Percentiles rank a stretch among this genome's conserved stretches.
phyloP scores from a whole-genome alignment of 2,329 filamentous ascomycete species.

The Ceratocystis huliohia region DNA sequence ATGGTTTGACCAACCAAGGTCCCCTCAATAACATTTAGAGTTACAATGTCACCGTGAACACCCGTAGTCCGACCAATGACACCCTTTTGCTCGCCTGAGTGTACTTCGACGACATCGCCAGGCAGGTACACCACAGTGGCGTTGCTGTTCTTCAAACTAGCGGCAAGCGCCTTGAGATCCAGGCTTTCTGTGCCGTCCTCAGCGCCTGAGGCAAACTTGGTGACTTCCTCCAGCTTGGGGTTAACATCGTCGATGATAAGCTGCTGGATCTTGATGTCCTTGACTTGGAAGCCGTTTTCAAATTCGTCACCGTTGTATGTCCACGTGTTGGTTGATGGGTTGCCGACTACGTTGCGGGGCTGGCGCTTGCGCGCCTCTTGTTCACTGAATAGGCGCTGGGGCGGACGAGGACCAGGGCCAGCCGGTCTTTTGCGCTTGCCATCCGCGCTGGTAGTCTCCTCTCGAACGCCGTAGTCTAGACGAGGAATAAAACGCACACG shows the following conservation, averaged over 20 bases:
- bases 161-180: conserved; percentile 79
- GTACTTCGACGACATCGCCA: conserved; percentile 93
- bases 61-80: conserved; percentile 75
- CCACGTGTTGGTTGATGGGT: conserved; percentile 68
- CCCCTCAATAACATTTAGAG: conserved; percentile 71
- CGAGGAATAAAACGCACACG: conserved; percentile 79
- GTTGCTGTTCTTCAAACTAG: conserved; percentile 74
- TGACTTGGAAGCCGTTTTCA: conserved; percentile 82
- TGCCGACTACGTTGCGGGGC: conserved; percentile 48
- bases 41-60: conserved; percentile 85
- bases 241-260: conserved; percentile 82
- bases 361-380: conserved; percentile 82
- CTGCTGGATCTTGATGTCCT: conserved; percentile 81
- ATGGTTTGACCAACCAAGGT: conserved; percentile 71
- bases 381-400: conserved; percentile 85
- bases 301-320: conserved; percentile 82
- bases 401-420: conserved; percentile 55
- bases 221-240: conserved; percentile 86
- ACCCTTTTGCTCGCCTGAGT: conserved; percentile 86
- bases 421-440: conserved; percentile 69
- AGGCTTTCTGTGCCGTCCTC: conserved; percentile 91
- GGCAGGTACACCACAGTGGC: conserved; percentile 74
- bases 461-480: conserved; percentile 79
- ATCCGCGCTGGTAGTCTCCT: conserved; percentile 49
- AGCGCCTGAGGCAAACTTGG: conserved; percentile 75